A percentile compares a stretch with the other conserved stretches of the same genome.
Conservation (phyloP, 257 asterid species). For the Avicennia marina region DNA sequence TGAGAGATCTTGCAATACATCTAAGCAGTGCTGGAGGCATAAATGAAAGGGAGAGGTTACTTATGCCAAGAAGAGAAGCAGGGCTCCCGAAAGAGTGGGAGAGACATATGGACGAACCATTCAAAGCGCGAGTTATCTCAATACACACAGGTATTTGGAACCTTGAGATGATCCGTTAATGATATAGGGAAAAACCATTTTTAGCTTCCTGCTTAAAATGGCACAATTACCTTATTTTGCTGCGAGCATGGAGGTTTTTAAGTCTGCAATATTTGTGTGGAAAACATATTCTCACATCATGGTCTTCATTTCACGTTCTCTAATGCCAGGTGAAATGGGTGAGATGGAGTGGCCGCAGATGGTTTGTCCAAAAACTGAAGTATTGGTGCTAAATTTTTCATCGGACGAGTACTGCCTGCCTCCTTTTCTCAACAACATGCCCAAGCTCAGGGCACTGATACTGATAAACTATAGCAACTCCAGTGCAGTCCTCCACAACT, state of each 20-base stretch:
- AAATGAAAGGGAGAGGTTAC: slow-evolving; percentile 54
- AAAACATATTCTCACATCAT: neutral
- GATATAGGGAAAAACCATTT: neutral
- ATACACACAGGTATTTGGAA: slow-evolving; percentile 73
- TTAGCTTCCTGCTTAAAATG: neutral
- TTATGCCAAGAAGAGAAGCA: slow-evolving; percentile 79
- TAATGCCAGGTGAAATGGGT: slow-evolving; percentile 61
- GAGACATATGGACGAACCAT: slow-evolving; percentile 61
- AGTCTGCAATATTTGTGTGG: neutral
- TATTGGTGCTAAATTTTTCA: slow-evolving; percentile 69
- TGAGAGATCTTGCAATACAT: slow-evolving; percentile 82
- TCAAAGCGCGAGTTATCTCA: slow-evolving; percentile 77
- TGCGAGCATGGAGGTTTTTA: neutral
- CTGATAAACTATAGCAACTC: slow-evolving; percentile 61
- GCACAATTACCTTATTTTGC: neutral
- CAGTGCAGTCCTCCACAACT: slow-evolving; percentile 46
- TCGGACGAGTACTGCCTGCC: slow-evolving; percentile 63
- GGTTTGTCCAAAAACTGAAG: slow-evolving; percentile 89
- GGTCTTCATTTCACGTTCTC: neutral
- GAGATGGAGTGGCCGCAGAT: slow-evolving; percentile 72
- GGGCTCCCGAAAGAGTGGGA: slow-evolving; percentile 87
- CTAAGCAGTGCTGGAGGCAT: slow-evolving; percentile 46
- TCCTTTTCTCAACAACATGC: slow-evolving; percentile 70
- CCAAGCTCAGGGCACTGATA: slow-evolving; percentile 69
- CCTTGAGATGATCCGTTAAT: too few relatives aligned